Evolutionary conservation across 73 alveolate species (phyloP), one percentile per base, ranked within the genome.

Genomic region (Halteria grandinella): DNA sequence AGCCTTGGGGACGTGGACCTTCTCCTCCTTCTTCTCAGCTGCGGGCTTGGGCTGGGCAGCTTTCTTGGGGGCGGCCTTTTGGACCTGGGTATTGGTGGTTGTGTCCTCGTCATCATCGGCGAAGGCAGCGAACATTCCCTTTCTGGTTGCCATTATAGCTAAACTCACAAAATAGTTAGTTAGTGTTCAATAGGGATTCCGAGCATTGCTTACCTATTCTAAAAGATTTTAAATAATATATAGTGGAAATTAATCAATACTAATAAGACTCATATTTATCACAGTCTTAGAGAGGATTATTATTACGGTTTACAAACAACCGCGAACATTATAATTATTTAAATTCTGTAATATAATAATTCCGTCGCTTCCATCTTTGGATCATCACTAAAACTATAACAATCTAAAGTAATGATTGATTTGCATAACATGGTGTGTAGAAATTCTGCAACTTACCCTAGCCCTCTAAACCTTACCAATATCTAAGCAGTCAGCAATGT

Each of bases 31-130:
- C n/a, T n/a, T n/a, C n/a, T n/a, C n/a, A n/a, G n/a, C n/a, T n/a
- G n/a, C n/a, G n/a, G n/a, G n/a, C n/a, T n/a, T n/a, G n/a, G n/a
- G n/a, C n/a, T n/a, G n/a, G n/a, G n/a, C 58, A 32, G 36, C 41
- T 62, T 52, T 62, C 20, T 27, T 39, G 48, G 36, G 6, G 78
- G 57, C 20, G 63, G 63, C 48, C 17, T 39, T 21, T 43, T 43
- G 7, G 78, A 40, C 24, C 41, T 40, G 36, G 78, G n/a, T 48
- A 24, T 57, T 14, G 29, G 75, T 3, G 23, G 48, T 53, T 53
- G 28, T 57, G 62, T 62, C 41, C 78, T 62, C 78, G 43, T 62
- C 78, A 18, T 39, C 60, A 7, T 7, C 57, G 25, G 78, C 78
- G 40, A 41, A 17, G 8, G 60, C 57, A 25, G 60, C 8, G 62